A percentile compares a stretch with the other conserved stretches of the same genome.
These are phyloP conservation scores for Salix purpurea DNA, from an alignment of 345 rosid genomes.

Conservation along the genomic window DNA sequence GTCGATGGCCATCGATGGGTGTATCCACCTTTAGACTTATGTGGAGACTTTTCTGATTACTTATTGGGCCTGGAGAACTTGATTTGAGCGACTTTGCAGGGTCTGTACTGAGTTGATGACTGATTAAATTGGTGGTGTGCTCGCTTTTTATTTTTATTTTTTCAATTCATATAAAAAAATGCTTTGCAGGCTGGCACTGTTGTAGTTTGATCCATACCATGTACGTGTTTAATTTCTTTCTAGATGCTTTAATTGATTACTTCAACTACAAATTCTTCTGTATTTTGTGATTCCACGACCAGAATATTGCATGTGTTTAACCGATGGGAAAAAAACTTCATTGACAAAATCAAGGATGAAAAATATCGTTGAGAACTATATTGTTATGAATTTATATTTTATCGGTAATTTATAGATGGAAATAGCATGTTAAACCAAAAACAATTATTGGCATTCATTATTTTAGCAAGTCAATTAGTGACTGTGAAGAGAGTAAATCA, in stretches of 20 bases:
- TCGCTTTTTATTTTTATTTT: too few relatives aligned
- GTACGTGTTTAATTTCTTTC: background rate
- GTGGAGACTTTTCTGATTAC: constrained; percentile 19
- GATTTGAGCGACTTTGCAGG: constrained; percentile 10
- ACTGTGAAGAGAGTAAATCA: too few relatives aligned
- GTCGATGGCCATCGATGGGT: constrained; percentile 20
- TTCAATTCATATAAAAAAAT: background rate
- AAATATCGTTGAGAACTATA: too few relatives aligned
- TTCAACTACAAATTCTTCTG: background rate
- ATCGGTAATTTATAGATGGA: too few relatives aligned
- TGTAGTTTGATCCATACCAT: background rate
- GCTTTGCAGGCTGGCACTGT: background rate
- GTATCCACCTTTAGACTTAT: background rate
- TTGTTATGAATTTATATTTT: too few relatives aligned
- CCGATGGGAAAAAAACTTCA: too few relatives aligned
- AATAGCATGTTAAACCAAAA: too few relatives aligned
- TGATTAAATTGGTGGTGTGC: background rate
- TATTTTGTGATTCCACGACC: background rate
- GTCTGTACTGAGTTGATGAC: background rate
- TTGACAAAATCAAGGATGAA: too few relatives aligned
- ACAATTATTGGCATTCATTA: too few relatives aligned
- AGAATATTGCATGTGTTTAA: too few relatives aligned
- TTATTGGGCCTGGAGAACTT: constrained; percentile 12
- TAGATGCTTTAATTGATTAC: background rate
- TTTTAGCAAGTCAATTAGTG: too few relatives aligned